Percentiles rank a stretch among this genome's conserved stretches.
phyloP scores from a whole-genome alignment of 2,329 filamentous ascomycete species.

The Lasiodiplodia sp. region DNA sequence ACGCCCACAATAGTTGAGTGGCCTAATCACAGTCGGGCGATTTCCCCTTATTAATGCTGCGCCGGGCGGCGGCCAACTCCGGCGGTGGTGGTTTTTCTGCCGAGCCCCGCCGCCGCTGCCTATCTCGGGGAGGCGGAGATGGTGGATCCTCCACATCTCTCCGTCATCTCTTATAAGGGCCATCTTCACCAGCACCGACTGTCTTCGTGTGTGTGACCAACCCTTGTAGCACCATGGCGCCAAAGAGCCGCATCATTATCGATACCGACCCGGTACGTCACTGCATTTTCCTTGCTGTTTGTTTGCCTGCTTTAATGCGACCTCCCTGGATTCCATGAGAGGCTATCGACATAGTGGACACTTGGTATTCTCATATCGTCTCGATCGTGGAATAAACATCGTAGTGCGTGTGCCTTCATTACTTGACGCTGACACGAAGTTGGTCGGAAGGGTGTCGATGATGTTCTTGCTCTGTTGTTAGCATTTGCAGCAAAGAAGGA shows the following conservation, averaged over 20 bases:
- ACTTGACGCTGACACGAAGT: neutral
- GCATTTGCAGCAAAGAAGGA: conserved; percentile 82
- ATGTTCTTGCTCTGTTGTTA: conserved; percentile 86
- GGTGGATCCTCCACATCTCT: neutral
- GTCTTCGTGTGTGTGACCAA: neutral
- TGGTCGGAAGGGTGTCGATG: conserved; percentile 75
- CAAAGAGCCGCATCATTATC: conserved; percentile 72
- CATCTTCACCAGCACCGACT: neutral
- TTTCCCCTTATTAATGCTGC: conserved; percentile 3
- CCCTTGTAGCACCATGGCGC: neutral
- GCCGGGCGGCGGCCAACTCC: conserved; percentile 2
- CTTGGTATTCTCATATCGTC: neutral
- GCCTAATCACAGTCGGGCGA: neutral
- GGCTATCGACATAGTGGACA: no score
- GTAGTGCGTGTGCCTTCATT: no score
- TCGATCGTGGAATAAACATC: neutral
- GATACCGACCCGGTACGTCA: conserved; percentile 85
- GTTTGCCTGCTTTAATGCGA: neutral
- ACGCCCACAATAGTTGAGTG: neutral
- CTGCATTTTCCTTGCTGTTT: neutral
- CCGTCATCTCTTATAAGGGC: neutral
- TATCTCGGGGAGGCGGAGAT: conserved; percentile 6
- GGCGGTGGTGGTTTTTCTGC: neutral
- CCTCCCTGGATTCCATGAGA: neutral
- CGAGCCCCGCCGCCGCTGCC: conserved; percentile 17